A percentile compares a stretch with the other conserved stretches of the same genome.
These are phyloP conservation scores for Xylariaceae sp. DNA, from an alignment of 2,329 filamentous ascomycete species.

Conservation along the genomic window DNA sequence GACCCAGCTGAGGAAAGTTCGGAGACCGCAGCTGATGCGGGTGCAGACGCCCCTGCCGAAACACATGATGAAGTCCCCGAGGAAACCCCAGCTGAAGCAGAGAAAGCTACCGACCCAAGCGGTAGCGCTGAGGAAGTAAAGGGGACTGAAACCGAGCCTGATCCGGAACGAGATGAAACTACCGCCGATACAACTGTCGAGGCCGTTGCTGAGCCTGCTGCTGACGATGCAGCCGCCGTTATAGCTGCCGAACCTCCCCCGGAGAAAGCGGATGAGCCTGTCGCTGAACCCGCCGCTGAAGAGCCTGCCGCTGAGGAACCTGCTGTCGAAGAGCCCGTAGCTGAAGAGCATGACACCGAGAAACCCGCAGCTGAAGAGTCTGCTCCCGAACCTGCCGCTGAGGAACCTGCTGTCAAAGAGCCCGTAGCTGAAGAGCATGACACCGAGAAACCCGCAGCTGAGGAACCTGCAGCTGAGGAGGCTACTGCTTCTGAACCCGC, in stretches of 20 bases:
- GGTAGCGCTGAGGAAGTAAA: not conserved
- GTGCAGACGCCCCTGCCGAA: too few species aligned
- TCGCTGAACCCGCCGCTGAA: conserved; percentile 1
- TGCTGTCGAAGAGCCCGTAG: conserved; percentile 4
- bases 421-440: not conserved
- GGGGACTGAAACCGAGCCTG: not conserved
- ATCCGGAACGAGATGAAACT: too few species aligned
- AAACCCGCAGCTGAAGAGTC: conserved; percentile 2
- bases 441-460: conserved; percentile 1
- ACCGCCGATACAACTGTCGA: not conserved
- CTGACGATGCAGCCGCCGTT: too few species aligned
- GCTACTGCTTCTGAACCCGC: conserved; percentile 3
- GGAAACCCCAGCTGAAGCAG: not conserved
- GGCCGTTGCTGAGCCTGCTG: not conserved
- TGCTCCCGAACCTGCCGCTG: not conserved
- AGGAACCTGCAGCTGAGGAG: not conserved
- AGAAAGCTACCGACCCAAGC: too few species aligned
- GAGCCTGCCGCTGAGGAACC: conserved; percentile 1
- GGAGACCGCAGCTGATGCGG: too few species aligned
- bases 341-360: not conserved
- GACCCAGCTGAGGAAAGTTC: too few species aligned
- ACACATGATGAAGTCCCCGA: too few species aligned
- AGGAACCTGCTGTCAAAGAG: conserved; percentile 4
- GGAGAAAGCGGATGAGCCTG: not conserved
- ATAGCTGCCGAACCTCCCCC: not conserved